These are phyloP conservation scores for Linnemannia exigua DNA, from an alignment of 192 early-diverging fungal genomes.

Conservation along the genomic window DNA sequence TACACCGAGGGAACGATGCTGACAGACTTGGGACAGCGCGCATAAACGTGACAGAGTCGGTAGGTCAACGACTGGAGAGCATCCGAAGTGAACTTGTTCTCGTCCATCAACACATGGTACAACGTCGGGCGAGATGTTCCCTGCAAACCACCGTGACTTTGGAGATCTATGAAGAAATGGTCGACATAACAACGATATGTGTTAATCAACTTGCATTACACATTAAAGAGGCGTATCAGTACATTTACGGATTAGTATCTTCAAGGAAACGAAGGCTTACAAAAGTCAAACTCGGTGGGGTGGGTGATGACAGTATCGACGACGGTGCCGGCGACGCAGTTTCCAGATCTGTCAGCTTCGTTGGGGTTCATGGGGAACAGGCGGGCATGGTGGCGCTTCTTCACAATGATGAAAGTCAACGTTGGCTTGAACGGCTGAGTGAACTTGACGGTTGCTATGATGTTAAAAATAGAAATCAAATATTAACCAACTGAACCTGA, in stretches of 20 bases:
- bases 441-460: constrained; percentile 25
- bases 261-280: constrained; percentile 16
- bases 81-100: constrained; percentile 80
- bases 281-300: constrained; percentile 85
- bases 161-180: constrained; percentile 63
- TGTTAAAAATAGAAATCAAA: not conserved
- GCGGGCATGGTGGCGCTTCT: constrained; percentile 87
- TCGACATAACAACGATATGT: not conserved
- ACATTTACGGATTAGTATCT: too few relatives aligned
- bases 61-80: constrained; percentile 86
- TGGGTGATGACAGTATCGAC: constrained; percentile 78
- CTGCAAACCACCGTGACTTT: constrained; percentile 89
- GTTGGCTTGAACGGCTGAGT: constrained; percentile 70
- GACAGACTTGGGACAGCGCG: constrained; percentile 88
- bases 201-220: not conserved
- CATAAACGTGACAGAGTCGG: constrained; percentile 88
- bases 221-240: too few relatives aligned
- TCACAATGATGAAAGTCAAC: constrained; percentile 78
- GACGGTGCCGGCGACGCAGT: constrained; percentile 86
- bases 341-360: constrained; percentile 77
- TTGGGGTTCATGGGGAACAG: constrained; percentile 76
- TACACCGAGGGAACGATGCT: constrained; percentile 69
- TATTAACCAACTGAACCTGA: not conserved
- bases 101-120: constrained; percentile 90
- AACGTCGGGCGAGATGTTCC: constrained; percentile 92